phyloP scores from a whole-genome alignment of 2,329 filamentous ascomycete species.

The Colletotrichum viniferum region DNA sequence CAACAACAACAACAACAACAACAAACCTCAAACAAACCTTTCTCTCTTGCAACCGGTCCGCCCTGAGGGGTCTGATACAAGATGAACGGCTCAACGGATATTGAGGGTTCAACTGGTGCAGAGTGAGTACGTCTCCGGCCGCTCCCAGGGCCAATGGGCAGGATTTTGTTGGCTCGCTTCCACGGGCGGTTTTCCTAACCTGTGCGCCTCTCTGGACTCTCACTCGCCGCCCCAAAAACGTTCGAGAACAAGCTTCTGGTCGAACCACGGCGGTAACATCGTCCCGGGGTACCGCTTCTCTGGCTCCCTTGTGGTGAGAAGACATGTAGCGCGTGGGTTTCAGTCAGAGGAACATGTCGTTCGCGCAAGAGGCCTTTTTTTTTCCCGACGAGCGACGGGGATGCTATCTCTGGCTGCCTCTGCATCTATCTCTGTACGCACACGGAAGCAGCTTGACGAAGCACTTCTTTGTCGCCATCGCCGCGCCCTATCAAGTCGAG shows the following conservation, averaged over 20 bases:
- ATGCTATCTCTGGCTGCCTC: background rate
- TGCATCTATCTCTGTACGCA: background rate
- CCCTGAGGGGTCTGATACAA: background rate
- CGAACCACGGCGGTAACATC: background rate
- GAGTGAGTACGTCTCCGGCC: background rate
- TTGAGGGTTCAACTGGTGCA: background rate
- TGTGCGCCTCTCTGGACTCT: background rate
- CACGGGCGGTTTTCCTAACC: background rate
- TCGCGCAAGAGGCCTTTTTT: background rate
- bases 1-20: conserved; percentile 13
- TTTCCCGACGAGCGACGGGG: background rate
- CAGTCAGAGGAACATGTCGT: background rate
- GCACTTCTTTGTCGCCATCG: background rate
- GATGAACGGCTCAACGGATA: background rate
- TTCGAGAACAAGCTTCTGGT: background rate
- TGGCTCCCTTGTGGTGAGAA: background rate
- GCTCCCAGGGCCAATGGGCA: background rate
- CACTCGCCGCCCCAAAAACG: background rate
- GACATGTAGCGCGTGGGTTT: background rate
- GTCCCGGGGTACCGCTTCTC: background rate
- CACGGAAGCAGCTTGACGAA: background rate
- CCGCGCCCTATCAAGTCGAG: background rate
- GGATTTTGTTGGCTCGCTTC: background rate
- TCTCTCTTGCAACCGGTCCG: background rate
- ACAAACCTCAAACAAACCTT: background rate